These are phyloP conservation scores for Salicornia ramosissima DNA, from an alignment of 148 eudicot genomes.

Conservation along the genomic window DNA sequence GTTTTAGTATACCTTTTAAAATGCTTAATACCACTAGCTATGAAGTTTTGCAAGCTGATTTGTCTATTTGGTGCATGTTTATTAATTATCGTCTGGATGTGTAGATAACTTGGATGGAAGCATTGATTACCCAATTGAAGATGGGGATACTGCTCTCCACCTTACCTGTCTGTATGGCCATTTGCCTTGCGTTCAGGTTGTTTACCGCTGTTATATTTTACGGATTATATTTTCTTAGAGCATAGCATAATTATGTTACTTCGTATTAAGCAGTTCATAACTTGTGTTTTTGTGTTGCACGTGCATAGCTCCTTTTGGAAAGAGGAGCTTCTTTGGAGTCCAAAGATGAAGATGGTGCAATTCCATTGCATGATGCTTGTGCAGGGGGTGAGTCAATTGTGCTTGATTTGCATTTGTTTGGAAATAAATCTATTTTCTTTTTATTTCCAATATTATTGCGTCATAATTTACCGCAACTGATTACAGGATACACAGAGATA, in stretches of 20 bases:
- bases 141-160: conserved; percentile 92
- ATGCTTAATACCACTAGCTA: too few species aligned
- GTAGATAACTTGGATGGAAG: conserved; percentile 67
- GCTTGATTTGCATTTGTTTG: conserved; percentile 1
- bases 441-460: background rate
- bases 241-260: too few species aligned
- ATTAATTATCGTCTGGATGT: background rate
- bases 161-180: conserved; percentile 83
- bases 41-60: too few species aligned
- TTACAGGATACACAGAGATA: conserved; percentile 68
- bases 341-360: conserved; percentile 91
- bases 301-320: conserved; percentile 64
- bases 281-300: conserved; percentile 2
- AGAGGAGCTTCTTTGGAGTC: conserved; percentile 77
- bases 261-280: background rate
- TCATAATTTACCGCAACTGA: background rate
- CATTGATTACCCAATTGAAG: conserved; percentile 80
- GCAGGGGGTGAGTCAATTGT: conserved; percentile 63
- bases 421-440: conserved; percentile 3
- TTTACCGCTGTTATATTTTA: background rate
- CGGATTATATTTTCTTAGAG: background rate
- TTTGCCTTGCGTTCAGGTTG: conserved; percentile 79
- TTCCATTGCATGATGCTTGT: conserved; percentile 96
- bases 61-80: too few species aligned
- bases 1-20: too few species aligned